Evolutionary conservation across 345 rosid species (phyloP), one percentile per base, ranked within the genome.

Genomic region (Dipteronia dyeriana): DNA sequence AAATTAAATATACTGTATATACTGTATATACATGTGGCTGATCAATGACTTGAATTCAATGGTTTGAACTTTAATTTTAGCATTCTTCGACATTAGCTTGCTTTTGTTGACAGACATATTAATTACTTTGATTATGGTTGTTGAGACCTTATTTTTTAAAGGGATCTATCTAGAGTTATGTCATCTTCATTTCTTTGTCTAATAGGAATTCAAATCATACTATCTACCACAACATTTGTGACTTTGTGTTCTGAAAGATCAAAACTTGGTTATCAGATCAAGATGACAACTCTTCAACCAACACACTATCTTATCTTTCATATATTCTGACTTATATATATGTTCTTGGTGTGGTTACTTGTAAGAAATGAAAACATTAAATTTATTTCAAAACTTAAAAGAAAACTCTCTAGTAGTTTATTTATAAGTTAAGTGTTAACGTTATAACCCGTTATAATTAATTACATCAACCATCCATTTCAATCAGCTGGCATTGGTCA

Each of bases 331-430:
- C 31, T 29, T 34, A 4, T 34, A 4, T 4, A 3, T 34, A 4
- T 3, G 5, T 34, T 34, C 38, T 34, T 34, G 38, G 38, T 34
- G 38, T 34, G 38, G 7, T 34, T 34, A 5, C 45, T 41, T 41
- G 45, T 7, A 41, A 69, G 74, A 76, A 76, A 53, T 13, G 64
- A 66, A 26, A 23, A 74, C 26, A 22, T 17, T 20, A 65, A 45
- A 45, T 2, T 17, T 56, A 10, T n/a, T n/a, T 38, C 7, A 57
- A 61, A 26, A 69, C 25, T 13, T 38, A 8, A 26, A 19, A 14
- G 45, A 19, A 57, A 57, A 19, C 62, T 16, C 62, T 16, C 38
- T 4, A 31, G 38, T 31, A 4, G 5, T 4, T 31, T 26, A 26
- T 26, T 26, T 26, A 26, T 26, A 26, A 26, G 26, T 26, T 34